These are phyloP conservation scores for Phtheirospermum japonicum DNA, from an alignment of 257 asterid species.

Conservation along the genomic window DNA sequence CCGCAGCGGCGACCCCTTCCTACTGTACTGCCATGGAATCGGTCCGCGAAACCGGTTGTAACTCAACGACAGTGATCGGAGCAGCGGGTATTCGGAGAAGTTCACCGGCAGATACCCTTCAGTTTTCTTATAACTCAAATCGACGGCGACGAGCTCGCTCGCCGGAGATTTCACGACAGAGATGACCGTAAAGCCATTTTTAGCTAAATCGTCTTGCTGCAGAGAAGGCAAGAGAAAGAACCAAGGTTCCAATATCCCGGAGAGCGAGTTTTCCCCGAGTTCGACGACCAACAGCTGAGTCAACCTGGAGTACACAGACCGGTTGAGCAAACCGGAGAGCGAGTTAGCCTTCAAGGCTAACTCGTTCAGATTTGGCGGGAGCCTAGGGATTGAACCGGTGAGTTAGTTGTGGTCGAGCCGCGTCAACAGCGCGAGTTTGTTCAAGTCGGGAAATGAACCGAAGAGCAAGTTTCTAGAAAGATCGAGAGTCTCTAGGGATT, in stretches of 20 bases:
- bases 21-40: slow-evolving; percentile 64
- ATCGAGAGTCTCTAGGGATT: slow-evolving; percentile 54
- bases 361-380: slow-evolving; percentile 64
- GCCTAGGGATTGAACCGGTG: slow-evolving; percentile 63
- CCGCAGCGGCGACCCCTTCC: slow-evolving; percentile 42
- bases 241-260: slow-evolving; percentile 64
- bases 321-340: slow-evolving; percentile 48
- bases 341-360: slow-evolving; percentile 67
- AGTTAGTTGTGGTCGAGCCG: slow-evolving; percentile 67
- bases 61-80: slow-evolving; percentile 62
- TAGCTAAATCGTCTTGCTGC: slow-evolving; percentile 69
- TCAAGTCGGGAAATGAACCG: slow-evolving; percentile 49
- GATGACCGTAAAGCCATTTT: slow-evolving; percentile 47
- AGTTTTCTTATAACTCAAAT: slow-evolving; percentile 59
- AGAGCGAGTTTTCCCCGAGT: slow-evolving; percentile 59
- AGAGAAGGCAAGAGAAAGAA: slow-evolving; percentile 62
- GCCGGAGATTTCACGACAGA: slow-evolving; percentile 37
- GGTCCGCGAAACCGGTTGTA: slow-evolving; percentile 75
- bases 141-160: slow-evolving; percentile 68
- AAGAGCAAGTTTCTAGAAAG: slow-evolving; percentile 60
- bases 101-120: slow-evolving; percentile 53
- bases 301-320: slow-evolving; percentile 46
- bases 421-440: slow-evolving; percentile 40
- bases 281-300: slow-evolving; percentile 63
- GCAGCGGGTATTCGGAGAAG: slow-evolving; percentile 44